Conservation (phyloP, 768 basidiomycete genomes). For the Phanerochaete carnosa region DNA sequence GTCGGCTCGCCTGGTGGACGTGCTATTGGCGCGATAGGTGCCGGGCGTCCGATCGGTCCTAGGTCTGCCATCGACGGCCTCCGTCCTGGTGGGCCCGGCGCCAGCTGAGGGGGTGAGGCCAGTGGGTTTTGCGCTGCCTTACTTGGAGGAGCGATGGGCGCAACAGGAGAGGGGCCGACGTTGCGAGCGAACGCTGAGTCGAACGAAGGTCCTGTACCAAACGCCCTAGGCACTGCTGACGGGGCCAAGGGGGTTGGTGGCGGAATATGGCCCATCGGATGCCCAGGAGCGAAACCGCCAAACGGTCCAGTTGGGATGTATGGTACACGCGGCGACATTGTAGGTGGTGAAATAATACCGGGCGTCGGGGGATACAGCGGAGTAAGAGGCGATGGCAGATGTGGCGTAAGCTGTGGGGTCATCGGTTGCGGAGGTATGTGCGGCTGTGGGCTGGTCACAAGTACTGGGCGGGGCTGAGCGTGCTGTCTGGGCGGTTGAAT, state of each 20-base stretch:
- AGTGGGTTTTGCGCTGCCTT: conserved; percentile 32
- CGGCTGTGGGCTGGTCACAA: conserved; percentile 39
- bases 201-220: conserved; percentile 48
- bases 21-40: conserved; percentile 63
- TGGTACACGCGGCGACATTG: conserved; percentile 55
- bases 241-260: conserved; percentile 48
- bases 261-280: conserved; percentile 39
- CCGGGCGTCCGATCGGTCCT: conserved; percentile 57
- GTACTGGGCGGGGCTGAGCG: conserved; percentile 31
- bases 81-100: conserved; percentile 48
- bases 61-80: conserved; percentile 42
- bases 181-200: conserved; percentile 48
- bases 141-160: conserved; percentile 36
- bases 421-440: conserved; percentile 51
- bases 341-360: conserved; percentile 38
- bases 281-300: conserved; percentile 46
- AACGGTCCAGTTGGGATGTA: conserved; percentile 46
- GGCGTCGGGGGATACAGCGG: conserved; percentile 46
- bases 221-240: conserved; percentile 52
- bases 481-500: conserved; percentile 34
- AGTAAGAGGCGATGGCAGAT: conserved; percentile 38
- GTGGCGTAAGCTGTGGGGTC: conserved; percentile 43
- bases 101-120: conserved; percentile 36
- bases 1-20: conserved; percentile 47
- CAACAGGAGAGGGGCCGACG: conserved; percentile 25